These are phyloP conservation scores for Inosperma sp. DNA, from an alignment of 768 basidiomycete genomes.

Conservation along the genomic window DNA sequence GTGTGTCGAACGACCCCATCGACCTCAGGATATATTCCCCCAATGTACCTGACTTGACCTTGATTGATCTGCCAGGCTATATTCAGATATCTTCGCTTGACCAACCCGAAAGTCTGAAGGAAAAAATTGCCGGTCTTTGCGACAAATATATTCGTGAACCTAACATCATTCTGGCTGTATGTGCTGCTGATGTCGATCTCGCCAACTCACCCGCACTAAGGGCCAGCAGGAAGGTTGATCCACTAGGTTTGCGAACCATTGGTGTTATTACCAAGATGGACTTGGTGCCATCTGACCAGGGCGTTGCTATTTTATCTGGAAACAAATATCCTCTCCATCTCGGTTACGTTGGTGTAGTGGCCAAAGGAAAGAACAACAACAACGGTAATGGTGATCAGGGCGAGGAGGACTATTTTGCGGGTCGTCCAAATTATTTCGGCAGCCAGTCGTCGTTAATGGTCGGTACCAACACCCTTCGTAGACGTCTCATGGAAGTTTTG, in stretches of 20 bases:
- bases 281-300: slow-evolving; percentile 80
- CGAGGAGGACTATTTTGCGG: slow-evolving; percentile 66
- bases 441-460: slow-evolving; percentile 69
- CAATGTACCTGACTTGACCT: slow-evolving; percentile 91
- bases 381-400: slow-evolving; percentile 46
- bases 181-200: slow-evolving; percentile 96
- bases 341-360: slow-evolving; percentile 95
- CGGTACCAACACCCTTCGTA: slow-evolving; percentile 85
- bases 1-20: slow-evolving; percentile 92
- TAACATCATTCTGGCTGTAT: slow-evolving; percentile 99
- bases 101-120: slow-evolving; percentile 91
- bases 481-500: slow-evolving; percentile 92
- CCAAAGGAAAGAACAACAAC: slow-evolving; percentile 66
- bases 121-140: slow-evolving; percentile 85
- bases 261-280: slow-evolving; percentile 99
- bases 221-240: slow-evolving; percentile 91
- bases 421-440: slow-evolving; percentile 59
- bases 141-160: slow-evolving; percentile 99
- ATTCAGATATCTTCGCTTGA: slow-evolving; percentile 93
- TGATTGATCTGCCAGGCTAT: slow-evolving; percentile 97
- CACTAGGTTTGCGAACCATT: slow-evolving; percentile 90
- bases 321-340: slow-evolving; percentile 96
- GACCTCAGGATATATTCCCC: slow-evolving; percentile 96
- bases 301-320: slow-evolving; percentile 74
- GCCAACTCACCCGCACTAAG: slow-evolving; percentile 96